phyloP scores from a whole-genome alignment of 169 alveolate genomes.

The Pseudocohnilembus persalinus region DNA sequence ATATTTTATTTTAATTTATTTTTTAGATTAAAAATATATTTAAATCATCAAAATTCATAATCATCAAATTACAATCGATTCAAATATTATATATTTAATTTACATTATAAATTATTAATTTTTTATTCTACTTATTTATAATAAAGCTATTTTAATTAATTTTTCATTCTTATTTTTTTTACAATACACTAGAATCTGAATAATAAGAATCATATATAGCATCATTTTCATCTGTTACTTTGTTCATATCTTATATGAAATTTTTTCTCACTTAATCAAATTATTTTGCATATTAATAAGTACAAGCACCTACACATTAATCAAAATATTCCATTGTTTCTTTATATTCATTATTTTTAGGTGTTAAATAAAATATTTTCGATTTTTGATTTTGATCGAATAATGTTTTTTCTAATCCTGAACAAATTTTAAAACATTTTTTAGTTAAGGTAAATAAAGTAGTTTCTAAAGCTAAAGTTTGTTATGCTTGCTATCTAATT shows the following conservation, averaged over 20 bases:
- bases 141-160: too few relatives aligned
- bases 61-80: too few relatives aligned
- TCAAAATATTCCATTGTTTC: background rate
- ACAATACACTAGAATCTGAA: background rate
- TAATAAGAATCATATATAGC: too few relatives aligned
- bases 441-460: background rate
- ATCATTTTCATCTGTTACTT: background rate
- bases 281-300: background rate
- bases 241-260: background rate
- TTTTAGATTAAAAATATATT: too few relatives aligned
- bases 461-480: background rate
- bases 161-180: background rate
- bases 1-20: too few relatives aligned
- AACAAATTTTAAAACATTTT: background rate
- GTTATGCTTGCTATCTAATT: background rate
- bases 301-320: background rate
- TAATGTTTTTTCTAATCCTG: background rate
- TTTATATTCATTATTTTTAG: background rate
- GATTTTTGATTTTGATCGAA: background rate
- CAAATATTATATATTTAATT: too few relatives aligned
- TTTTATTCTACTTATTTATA: too few relatives aligned
- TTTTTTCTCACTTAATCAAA: background rate
- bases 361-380: background rate
- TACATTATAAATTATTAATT: too few relatives aligned
- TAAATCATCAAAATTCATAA: too few relatives aligned